Percentiles rank a stretch among this genome's conserved stretches.
These are phyloP conservation scores for Penicillium lividum DNA, from an alignment of 495 filamentous ascomycete genomes.

Conservation along the genomic window DNA sequence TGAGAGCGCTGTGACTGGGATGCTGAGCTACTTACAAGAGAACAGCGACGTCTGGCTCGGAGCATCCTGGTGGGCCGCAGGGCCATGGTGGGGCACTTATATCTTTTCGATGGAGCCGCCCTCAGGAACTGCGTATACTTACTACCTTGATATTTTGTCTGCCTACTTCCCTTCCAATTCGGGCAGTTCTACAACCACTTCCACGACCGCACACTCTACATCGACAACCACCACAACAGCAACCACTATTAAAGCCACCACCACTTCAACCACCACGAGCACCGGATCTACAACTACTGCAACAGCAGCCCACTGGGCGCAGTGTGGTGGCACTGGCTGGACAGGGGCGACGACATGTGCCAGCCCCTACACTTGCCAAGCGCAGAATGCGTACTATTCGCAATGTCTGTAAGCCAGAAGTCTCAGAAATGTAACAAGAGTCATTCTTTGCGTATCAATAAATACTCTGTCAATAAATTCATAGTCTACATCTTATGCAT, in stretches of 20 bases:
- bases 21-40: slow-evolving; percentile 56
- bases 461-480: not conserved
- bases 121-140: slow-evolving; percentile 48
- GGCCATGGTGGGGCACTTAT: slow-evolving; percentile 57
- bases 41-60: slow-evolving; percentile 68
- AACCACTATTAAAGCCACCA: slow-evolving; percentile 7
- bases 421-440: not conserved
- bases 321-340: slow-evolving; percentile 52
- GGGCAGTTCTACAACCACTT: slow-evolving; percentile 7
- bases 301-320: slow-evolving; percentile 36
- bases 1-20: slow-evolving; percentile 60
- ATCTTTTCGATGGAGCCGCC: slow-evolving; percentile 61
- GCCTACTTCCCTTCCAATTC: slow-evolving; percentile 16
- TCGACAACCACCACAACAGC: slow-evolving; percentile 7
- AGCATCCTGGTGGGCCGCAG: slow-evolving; percentile 69
- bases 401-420: slow-evolving; percentile 40
- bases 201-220: not conserved
- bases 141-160: slow-evolving; percentile 28
- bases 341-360: slow-evolving; percentile 50
- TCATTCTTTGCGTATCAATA: not conserved
- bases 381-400: slow-evolving; percentile 43
- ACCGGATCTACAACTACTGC: slow-evolving; percentile 24
- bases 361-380: slow-evolving; percentile 38
- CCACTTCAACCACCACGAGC: slow-evolving; percentile 14
- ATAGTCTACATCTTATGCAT: not conserved